phyloP scores from a whole-genome alignment of 2,329 filamentous ascomycete genomes.

The Paramyrothecium sp. region DNA sequence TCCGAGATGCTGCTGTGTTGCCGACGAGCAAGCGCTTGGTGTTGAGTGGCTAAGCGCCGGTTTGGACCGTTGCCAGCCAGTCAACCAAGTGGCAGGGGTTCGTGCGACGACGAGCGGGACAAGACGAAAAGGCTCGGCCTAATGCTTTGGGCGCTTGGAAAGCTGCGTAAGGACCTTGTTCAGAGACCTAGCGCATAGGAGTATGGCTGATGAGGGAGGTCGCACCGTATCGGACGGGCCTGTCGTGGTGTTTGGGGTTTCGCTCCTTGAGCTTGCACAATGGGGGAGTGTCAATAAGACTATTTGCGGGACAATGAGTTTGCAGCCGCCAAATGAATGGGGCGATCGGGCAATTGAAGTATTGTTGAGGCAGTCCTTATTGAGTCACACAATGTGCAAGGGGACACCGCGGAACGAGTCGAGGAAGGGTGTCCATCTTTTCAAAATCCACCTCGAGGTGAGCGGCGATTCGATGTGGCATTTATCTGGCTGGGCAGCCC shows the following conservation, averaged over 20 bases:
- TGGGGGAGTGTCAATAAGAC: slow-evolving; percentile 8
- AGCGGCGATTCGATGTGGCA: slow-evolving; percentile 9
- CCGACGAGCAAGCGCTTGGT: slow-evolving; percentile 5
- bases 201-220: not conserved
- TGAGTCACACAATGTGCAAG: slow-evolving; percentile 22
- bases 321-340: slow-evolving; percentile 24
- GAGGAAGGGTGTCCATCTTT: slow-evolving; percentile 20
- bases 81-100: slow-evolving; percentile 14
- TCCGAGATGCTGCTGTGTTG: slow-evolving; percentile 11
- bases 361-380: slow-evolving; percentile 1
- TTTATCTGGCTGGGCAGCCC: slow-evolving; percentile 20
- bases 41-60: not conserved
- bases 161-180: not conserved
- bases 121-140: not conserved
- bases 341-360: slow-evolving; percentile 15
- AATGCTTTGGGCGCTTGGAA: not conserved
- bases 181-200: not conserved
- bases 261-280: slow-evolving; percentile 17
- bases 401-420: slow-evolving; percentile 22
- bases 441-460: slow-evolving; percentile 18
- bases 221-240: not conserved
- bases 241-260: slow-evolving; percentile 7
- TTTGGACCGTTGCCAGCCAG: slow-evolving; percentile 21
- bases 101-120: slow-evolving; percentile 5
- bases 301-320: slow-evolving; percentile 9